Evolutionary conservation across 2,329 filamentous ascomycete genomes (phyloP).

Genomic region (Tolypocladium tundrense): DNA sequence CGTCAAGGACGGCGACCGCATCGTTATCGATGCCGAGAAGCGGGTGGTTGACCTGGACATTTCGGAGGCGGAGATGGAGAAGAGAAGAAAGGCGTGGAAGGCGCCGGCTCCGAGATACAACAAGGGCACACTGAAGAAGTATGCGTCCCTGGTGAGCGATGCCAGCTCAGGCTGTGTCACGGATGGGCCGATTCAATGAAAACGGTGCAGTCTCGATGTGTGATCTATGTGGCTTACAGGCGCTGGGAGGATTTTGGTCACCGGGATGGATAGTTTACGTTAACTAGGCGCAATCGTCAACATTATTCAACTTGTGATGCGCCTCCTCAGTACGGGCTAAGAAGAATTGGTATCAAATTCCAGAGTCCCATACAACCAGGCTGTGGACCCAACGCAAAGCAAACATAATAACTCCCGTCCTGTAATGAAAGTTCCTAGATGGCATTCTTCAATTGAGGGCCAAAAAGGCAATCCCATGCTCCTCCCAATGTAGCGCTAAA

Average conservation of each 20-base stretch:
- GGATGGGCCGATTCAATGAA: slow-evolving; percentile 24
- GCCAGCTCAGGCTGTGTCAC: slow-evolving; percentile 52
- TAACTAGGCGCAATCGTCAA: not conserved
- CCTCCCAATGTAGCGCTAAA: not conserved
- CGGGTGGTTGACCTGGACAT: slow-evolving; percentile 59
- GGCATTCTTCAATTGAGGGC: not conserved
- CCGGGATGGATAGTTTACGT: not conserved
- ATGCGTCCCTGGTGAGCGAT: slow-evolving; percentile 49
- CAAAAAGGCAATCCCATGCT: not conserved
- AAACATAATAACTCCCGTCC: not conserved
- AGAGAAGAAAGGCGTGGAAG: slow-evolving; percentile 50
- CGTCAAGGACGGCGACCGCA: slow-evolving; percentile 68
- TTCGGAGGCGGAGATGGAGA: slow-evolving; percentile 51
- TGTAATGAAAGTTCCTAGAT: not conserved
- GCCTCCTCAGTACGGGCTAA: not conserved
- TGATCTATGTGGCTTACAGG: not conserved
- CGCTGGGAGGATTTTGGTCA: not conserved
- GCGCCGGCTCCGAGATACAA: slow-evolving; percentile 47
- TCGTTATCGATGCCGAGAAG: slow-evolving; percentile 74
- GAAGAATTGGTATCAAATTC: not conserved
- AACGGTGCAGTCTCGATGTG: not conserved
- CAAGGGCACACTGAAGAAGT: slow-evolving; percentile 61
- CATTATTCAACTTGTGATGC: not conserved
- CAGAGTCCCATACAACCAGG: not conserved
- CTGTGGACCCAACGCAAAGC: not conserved